phyloP scores from a whole-genome alignment of 768 basidiomycete species.

The Mrakia gelida region DNA sequence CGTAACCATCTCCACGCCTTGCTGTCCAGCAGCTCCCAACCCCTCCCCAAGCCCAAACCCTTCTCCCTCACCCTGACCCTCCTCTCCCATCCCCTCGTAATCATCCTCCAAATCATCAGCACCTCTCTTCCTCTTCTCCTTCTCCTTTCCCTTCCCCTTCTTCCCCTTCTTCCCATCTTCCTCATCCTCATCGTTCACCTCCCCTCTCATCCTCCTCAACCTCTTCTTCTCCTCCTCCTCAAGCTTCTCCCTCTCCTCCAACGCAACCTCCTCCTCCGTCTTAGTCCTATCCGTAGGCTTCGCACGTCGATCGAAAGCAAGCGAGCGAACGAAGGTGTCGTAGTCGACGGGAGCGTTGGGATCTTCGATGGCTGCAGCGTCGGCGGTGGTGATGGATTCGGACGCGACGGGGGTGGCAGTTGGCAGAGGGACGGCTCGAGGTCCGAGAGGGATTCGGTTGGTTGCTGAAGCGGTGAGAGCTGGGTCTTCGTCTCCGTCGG shows the following conservation, averaged over 20 bases:
- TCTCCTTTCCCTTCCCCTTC: constrained; percentile 41
- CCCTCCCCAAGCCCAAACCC: constrained; percentile 33
- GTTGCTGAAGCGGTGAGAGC: constrained; percentile 13
- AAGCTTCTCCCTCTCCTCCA: constrained; percentile 78
- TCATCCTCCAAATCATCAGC: constrained; percentile 93
- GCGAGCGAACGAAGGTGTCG: constrained; percentile 83
- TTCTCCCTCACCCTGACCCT: constrained; percentile 27
- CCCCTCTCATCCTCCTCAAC: constrained; percentile 77
- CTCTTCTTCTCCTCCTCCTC: constrained; percentile 79
- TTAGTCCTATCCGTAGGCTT: constrained; percentile 93
- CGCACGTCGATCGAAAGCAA: constrained; percentile 88
- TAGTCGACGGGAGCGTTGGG: constrained; percentile 57
- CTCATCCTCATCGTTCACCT: constrained; percentile 58
- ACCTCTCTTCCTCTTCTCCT: constrained; percentile 30
- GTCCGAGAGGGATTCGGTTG: constrained; percentile 32
- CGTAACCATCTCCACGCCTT: constrained; percentile 28
- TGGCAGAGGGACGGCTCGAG: constrained; percentile 9
- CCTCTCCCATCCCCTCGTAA: constrained; percentile 42
- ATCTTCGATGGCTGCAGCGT: neutral
- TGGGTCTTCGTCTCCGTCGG: constrained; percentile 14
- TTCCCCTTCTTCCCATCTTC: constrained; percentile 36
- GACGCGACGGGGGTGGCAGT: neutral
- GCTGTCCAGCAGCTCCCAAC: constrained; percentile 33
- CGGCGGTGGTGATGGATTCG: constrained; percentile 16
- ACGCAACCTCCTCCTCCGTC: constrained; percentile 88